Conservation (phyloP, 768 basidiomycete genomes). For the Lentinula lateritia region DNA sequence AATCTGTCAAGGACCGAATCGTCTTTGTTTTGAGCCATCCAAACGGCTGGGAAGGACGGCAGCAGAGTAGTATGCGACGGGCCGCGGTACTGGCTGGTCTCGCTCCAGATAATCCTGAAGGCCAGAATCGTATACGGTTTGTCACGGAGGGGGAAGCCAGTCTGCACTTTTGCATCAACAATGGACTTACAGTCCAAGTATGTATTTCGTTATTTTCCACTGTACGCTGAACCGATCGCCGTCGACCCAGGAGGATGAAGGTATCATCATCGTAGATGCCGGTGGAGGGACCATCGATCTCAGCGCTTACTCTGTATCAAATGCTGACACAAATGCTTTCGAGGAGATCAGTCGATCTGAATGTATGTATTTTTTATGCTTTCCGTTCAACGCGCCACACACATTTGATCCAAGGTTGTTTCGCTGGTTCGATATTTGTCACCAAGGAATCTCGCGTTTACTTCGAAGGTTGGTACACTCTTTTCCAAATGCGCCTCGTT, state of each 20-base stretch:
- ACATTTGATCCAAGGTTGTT: conserved; percentile 1
- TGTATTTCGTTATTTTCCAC: conserved; percentile 12
- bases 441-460: conserved; percentile 25
- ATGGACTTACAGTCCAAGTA: conserved; percentile 33
- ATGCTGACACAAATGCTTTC: conserved; percentile 21
- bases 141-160: conserved; percentile 66
- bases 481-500: not conserved
- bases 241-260: conserved; percentile 11
- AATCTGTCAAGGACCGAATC: conserved; percentile 32
- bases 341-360: conserved; percentile 31
- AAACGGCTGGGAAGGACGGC: conserved; percentile 60
- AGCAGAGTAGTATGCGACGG: conserved; percentile 50
- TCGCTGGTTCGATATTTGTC: conserved; percentile 36
- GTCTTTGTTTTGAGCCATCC: conserved; percentile 57
- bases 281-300: conserved; percentile 41
- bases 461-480: conserved; percentile 23
- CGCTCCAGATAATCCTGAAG: conserved; percentile 31
- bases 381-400: not conserved
- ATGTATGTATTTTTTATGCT: conserved; percentile 16
- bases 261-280: conserved; percentile 43
- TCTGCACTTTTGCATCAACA: conserved; percentile 50
- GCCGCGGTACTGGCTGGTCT: conserved; percentile 50
- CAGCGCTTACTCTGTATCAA: conserved; percentile 32
- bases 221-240: not conserved
- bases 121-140: conserved; percentile 41